Base-by-base conservation (phyloP, 208 protist species). In the Leishmania braziliensis region DNA sequence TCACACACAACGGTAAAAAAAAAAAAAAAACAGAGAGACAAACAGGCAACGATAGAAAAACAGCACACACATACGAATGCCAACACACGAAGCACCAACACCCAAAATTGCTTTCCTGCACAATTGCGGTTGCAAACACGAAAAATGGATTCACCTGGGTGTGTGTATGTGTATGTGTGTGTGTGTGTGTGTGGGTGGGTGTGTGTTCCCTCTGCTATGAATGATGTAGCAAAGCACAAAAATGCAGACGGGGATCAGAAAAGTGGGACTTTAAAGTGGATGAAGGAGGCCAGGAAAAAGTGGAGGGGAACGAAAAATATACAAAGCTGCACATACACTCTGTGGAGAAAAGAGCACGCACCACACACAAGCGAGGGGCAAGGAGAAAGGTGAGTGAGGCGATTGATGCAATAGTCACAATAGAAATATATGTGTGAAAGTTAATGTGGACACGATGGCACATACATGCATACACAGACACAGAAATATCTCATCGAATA, bases 291-390 rank as follows among this genome's bases (percentile, higher is more conserved):
- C 3, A 5, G 23, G 23, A 26, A 62, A 29, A 26, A 26, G 6
- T 26, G 23, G 56, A 8, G 56, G 56, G n/a, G 4, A 20, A 62
- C 56, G 3, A 26, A 62, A 62, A 20, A 1, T 29, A 62, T 5
- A 62, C 56, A 5, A 62, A 29, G 6, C 56, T 29, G 56, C 56
- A 62, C 6, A 2, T 26, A 62, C 43, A 46, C 43, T 46, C 43
- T 29, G 56, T 26, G n/a, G 56, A 29, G 56, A 62, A 62, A 9
- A 62, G 56, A n/a, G 23, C 23, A 62, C 23, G 56, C 68, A 62
- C 46, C 70, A 50, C 70, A n/a, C 72, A 69, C 60, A 75, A 78
- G 75, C 53, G 14, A 80, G 53, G 60, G 77, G 53, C 18, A 60
- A 60, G 5, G 65, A 56, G 50, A 18, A 68, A 68, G 26, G 18